Evolutionary conservation across 1,139 yeast species (phyloP), one percentile per base, ranked within the genome.

Genomic region (Saccharomyces pastorianus): DNA sequence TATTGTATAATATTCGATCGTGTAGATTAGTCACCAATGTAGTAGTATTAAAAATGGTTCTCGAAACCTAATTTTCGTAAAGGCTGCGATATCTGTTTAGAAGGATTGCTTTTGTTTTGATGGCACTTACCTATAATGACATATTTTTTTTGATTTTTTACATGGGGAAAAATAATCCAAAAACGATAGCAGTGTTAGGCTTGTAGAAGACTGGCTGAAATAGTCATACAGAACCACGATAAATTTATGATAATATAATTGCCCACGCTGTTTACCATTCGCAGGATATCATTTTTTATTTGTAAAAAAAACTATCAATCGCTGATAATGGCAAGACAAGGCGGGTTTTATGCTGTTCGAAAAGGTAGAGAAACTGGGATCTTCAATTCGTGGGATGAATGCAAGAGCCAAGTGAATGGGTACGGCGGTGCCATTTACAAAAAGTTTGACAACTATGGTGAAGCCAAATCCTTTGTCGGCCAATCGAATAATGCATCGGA

Each of bases 291-390:
- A 8, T 13, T 38, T 17, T 11, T 38, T 9, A 17, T 6, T 8
- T 17, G 9, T 38, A 4, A 11, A 38, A 38, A 13, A 13, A 20
- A 9, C 25, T 38, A 9, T 9, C 44, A 38, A 38, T 38, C 25
- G 2, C n/a, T 38, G 4, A 9, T 47, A 23, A 59, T 58, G 62
- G 61, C 57, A 2, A 57, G 58, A 26, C 61, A 61, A 50, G 57
- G 56, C 4, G 57, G 56, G 4, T 76, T 61, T 62, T 85, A 85
- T 61, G 90, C 89, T 0, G 90, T 85, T 1, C 80, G 78, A 5
- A 74, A 69, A 11, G 91, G 91, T 7, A 69, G 77, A n/a, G 59
- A 60, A 0, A 61, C 71, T 0, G 93, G 91, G 1, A 72, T 85
- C 1, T 85, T 69, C 64, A 58, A 53, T 14, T 65, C 65, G 47